Base-by-base conservation (phyloP, 2,329 filamentous ascomycete genomes). In the Pseudogymnoascus sp. region DNA sequence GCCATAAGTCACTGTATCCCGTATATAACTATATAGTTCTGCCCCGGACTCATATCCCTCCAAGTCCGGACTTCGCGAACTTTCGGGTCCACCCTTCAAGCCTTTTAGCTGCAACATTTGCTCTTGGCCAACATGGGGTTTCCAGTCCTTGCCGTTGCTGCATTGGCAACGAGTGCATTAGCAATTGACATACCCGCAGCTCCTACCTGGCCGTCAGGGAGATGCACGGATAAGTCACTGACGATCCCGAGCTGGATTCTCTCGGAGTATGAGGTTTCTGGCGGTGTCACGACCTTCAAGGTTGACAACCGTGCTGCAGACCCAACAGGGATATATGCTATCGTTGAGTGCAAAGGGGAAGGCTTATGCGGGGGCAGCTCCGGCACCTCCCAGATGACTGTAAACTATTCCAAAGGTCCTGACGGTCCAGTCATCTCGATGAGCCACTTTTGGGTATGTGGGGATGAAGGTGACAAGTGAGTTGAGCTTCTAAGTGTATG, bases 211-310 rank as follows among this genome's bases (percentile, higher is more conserved):
- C 26, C 47, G 1, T 54, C 47, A 4, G 47, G 47, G n/a, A 34
- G 47, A 54, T 54, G 47, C 47, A 54, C 47, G 47, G 47, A 54
- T 12, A 54, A 54, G 47, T 54, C 47, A 31, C 26, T 54, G 5
- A 54, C 47, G 10, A 34, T 54, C n/a, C 47, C 47, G n/a, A 54
- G 47, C 21, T 54, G 47, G 47, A 31, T 54, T 31, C 26, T 54
- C 47, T 54, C 47, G 4, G 26, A 54, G n/a, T 54, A 54, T 31
- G 47, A 16, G 26, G 47, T 54, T 31, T 16, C 26, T 31, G 47
- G n/a, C 5, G 47, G 47, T 4, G 10, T 54, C n/a, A 54, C 47
- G 21, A 31, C 47, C 5, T 54, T 54, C 5, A 54, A 54, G n/a
- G n/a, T 54, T 31, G 47, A 54, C n/a, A 54, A 18, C n/a, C 47